Conservation (phyloP, 345 rosid genomes). For the Theobroma cacao region DNA sequence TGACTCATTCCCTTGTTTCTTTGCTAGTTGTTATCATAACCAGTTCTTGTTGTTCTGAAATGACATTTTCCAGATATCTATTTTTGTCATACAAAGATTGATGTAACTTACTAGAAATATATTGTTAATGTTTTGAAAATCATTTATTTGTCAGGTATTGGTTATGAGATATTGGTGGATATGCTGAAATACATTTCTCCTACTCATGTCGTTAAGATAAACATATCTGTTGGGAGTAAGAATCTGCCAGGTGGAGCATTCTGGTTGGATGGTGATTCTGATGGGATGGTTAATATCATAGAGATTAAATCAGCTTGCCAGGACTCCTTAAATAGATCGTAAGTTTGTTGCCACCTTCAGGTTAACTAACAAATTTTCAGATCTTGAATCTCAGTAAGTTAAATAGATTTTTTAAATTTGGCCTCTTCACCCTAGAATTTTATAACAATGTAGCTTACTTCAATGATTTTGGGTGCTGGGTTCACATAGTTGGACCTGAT, state of each 20-base stretch:
- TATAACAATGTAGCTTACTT: not conserved
- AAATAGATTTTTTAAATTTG: not conserved
- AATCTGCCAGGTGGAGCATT: slow-evolving; percentile 79
- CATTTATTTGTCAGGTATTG: slow-evolving; percentile 54
- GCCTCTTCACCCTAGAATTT: not conserved
- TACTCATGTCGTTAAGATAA: slow-evolving; percentile 87
- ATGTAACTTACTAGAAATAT: not conserved
- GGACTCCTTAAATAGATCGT: slow-evolving; percentile 74
- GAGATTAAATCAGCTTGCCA: slow-evolving; percentile 68
- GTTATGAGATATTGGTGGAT: slow-evolving; percentile 84
- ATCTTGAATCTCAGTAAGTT: not conserved
- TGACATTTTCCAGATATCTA: not conserved
- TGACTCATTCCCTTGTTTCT: not conserved
- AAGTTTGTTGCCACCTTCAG: slow-evolving; percentile 30
- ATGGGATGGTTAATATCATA: slow-evolving; percentile 44
- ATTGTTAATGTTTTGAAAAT: not conserved
- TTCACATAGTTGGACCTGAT: not conserved
- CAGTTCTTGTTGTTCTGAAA: not conserved
- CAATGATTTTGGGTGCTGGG: not conserved
- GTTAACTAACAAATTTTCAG: not conserved
- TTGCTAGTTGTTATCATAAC: not conserved
- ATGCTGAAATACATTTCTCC: slow-evolving; percentile 65
- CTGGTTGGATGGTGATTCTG: slow-evolving; percentile 56
- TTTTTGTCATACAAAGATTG: not conserved
- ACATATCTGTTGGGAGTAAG: slow-evolving; percentile 57